Evolutionary conservation across 805 yeast species (phyloP).

Genomic region (Ascoidea rubescens): DNA sequence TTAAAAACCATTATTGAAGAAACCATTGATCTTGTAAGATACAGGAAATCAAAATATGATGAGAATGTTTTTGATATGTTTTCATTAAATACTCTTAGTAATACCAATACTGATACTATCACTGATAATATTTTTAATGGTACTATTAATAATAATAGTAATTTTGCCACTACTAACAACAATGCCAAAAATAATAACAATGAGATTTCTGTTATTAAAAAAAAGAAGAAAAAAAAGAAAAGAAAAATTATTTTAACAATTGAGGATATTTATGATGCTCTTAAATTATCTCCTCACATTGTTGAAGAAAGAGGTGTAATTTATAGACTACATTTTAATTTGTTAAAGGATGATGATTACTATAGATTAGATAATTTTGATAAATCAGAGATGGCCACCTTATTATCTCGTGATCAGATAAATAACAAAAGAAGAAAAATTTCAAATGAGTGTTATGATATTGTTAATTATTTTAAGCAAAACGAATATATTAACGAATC

Average conservation of each 20-base stretch:
- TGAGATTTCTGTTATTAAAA: conserved; percentile 2
- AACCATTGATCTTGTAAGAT: conserved; percentile 58
- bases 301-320: conserved; percentile 56
- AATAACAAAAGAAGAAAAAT: conserved; percentile 15
- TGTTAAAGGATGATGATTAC: conserved; percentile 43
- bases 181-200: conserved; percentile 8
- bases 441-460: background rate
- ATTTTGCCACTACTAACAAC: conserved; percentile 1
- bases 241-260: conserved; percentile 34
- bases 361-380: conserved; percentile 15
- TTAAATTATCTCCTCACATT: conserved; percentile 50
- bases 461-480: background rate
- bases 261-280: conserved; percentile 55
- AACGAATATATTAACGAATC: background rate
- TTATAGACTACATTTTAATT: conserved; percentile 31
- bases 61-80: conserved; percentile 20
- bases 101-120: conserved; percentile 12
- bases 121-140: conserved; percentile 2
- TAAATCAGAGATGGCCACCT: conserved; percentile 16
- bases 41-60: conserved; percentile 34
- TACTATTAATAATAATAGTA: background rate
- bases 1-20: conserved; percentile 61
- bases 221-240: conserved; percentile 6
- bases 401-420: conserved; percentile 16
- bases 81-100: conserved; percentile 6